phyloP scores from a whole-genome alignment of 2,329 filamentous ascomycete species.

The Aspergillus pseudonomiae region DNA sequence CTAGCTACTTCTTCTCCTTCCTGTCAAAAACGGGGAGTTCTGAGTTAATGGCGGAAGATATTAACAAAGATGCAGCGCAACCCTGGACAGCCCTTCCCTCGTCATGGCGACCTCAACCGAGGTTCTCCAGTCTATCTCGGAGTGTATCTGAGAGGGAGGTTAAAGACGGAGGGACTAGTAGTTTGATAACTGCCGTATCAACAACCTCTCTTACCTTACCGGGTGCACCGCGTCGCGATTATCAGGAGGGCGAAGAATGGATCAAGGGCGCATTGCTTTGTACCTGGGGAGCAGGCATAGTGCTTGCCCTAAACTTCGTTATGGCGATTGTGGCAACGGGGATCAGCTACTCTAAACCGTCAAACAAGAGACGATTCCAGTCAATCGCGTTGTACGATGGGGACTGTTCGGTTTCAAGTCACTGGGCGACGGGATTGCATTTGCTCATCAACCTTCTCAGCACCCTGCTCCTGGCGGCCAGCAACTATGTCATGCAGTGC shows the following conservation, averaged over 20 bases:
- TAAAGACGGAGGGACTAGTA: background rate
- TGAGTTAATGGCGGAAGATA: background rate
- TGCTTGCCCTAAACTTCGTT: background rate
- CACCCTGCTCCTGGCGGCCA: constrained; percentile 50
- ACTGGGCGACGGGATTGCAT: constrained; percentile 38
- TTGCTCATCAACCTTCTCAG: constrained; percentile 53
- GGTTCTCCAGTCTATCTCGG: background rate
- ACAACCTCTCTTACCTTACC: background rate
- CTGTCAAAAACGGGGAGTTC: too few relatives aligned
- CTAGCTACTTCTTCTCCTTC: too few relatives aligned
- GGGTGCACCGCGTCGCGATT: background rate
- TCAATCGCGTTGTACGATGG: constrained; percentile 13
- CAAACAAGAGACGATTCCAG: background rate
- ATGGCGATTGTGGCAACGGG: background rate
- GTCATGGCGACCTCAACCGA: background rate
- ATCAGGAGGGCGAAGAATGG: background rate
- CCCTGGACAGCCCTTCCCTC: background rate
- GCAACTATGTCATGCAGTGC: constrained; percentile 58
- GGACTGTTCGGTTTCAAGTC: constrained; percentile 9
- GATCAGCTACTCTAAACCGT: background rate
- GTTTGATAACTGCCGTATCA: background rate
- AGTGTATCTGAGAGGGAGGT: background rate
- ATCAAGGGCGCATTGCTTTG: background rate
- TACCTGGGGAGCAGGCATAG: background rate
- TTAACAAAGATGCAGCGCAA: background rate